Evolutionary conservation across 257 asterid species (phyloP).

Genomic region (Nicotiana noctiflora): DNA sequence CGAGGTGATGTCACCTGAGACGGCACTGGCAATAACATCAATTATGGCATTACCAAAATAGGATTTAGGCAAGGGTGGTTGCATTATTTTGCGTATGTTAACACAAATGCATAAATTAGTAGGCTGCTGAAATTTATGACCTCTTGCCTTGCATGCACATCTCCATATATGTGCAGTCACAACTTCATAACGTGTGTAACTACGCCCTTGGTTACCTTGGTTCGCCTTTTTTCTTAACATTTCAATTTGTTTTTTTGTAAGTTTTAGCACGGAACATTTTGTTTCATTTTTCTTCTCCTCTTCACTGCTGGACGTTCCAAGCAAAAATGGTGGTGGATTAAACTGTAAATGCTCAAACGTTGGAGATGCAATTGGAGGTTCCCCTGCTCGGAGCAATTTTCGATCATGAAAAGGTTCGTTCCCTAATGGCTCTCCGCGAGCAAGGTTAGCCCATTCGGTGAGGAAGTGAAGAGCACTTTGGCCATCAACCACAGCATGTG

Average conservation of each 20-base stretch:
- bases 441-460: constrained; percentile 45
- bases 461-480: constrained; percentile 51
- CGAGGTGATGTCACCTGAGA: constrained; percentile 30
- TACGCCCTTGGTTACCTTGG: not conserved
- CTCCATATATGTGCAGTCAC: constrained; percentile 51
- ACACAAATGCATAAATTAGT: constrained; percentile 38
- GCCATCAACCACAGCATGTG: constrained; percentile 55
- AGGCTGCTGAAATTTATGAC: constrained; percentile 27
- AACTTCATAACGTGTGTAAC: constrained; percentile 42
- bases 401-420: constrained; percentile 35
- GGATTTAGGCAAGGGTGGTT: constrained; percentile 35
- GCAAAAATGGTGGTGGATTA: constrained; percentile 26
- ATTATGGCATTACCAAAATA: constrained; percentile 55
- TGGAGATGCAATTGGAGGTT: constrained; percentile 6
- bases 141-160: constrained; percentile 37
- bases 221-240: constrained; percentile 31
- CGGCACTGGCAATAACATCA: constrained; percentile 26
- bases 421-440: constrained; percentile 37
- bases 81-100: constrained; percentile 36
- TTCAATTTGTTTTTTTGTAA: constrained; percentile 29
- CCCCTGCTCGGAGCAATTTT: constrained; percentile 34
- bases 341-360: constrained; percentile 28
- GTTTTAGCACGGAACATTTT: constrained; percentile 17
- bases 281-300: constrained; percentile 25
- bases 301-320: constrained; percentile 21